Evolutionary conservation across 2,329 filamentous ascomycete genomes (phyloP), one percentile per base, ranked within the genome.

Genomic region (Cladosporium sp.): DNA sequence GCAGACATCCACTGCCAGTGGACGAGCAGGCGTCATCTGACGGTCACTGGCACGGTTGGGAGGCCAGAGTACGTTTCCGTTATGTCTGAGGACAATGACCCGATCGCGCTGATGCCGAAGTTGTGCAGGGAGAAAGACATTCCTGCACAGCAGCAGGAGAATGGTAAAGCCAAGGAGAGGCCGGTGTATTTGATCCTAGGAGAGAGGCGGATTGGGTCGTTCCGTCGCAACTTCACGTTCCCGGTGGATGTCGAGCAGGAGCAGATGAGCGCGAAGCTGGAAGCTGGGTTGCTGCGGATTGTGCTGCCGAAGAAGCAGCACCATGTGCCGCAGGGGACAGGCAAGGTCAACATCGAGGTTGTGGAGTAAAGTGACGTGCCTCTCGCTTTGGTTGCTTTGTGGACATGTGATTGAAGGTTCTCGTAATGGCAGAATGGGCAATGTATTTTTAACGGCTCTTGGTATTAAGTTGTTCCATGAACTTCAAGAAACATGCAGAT

Each of bases 221-320:
- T 59, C 43, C 43, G 54, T 4, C 40, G 58, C 13, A 38, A 45
- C 11, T 58, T 58, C 37, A 43, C 32, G 33, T 54, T 59, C 16
- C 56, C 54, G 4, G 49, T 58, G 19, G 56, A 58, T 16, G 52
- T 55, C 11, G 58, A 59, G 13, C 43, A 49, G 32, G 49, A 56
- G 18, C 52, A 34, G 22, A 38, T 54, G 44, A 44, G 16, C 11
- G 52, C 52, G 38, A 48, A 41, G 45, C 34, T 54, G 10, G 52
- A 54, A 19, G 52, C 38, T 19, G 52, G 52, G 18, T 10, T 54
- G 18, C 22, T 54, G 16, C 45, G 32, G n/a, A 38, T 58, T 4
- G 48, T 42, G 28, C 38, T 58, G 37, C 52, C 54, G 13, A 59
- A 58, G 50, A 46, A 50, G 37, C 18, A 53, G 35, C 45, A 56